Percentiles rank a stretch among this genome's conserved stretches.
Conservation (phyloP, 140 eudicot genomes). For the Anethum foeniculum region DNA sequence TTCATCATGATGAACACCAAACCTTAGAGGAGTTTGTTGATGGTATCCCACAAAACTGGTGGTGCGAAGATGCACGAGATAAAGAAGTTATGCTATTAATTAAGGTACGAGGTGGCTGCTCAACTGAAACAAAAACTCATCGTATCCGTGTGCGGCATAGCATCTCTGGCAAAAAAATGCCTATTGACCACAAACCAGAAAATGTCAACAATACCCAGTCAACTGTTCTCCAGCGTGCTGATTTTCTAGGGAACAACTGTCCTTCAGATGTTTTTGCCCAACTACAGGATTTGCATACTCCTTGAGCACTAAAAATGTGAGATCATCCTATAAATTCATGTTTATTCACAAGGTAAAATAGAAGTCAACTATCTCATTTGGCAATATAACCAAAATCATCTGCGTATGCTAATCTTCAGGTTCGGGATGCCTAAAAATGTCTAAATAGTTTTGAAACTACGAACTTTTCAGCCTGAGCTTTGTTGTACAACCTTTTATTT, state of each 20-base stretch:
- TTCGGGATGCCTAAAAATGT: not conserved
- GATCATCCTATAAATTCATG: not conserved
- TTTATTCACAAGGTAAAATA: not conserved
- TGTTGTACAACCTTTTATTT: not conserved
- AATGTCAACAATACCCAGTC: slow-evolving; percentile 26
- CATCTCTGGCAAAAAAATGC: slow-evolving; percentile 38
- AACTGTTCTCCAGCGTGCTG: slow-evolving; percentile 62
- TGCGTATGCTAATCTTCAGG: not conserved
- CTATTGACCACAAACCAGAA: slow-evolving; percentile 33
- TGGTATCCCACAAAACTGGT: slow-evolving; percentile 66
- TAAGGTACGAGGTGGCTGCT: slow-evolving; percentile 58
- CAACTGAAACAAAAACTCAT: slow-evolving; percentile 45
- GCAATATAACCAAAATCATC: not conserved
- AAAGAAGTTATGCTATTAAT: slow-evolving; percentile 67
- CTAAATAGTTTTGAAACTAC: not conserved
- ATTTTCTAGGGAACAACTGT: slow-evolving; percentile 42
- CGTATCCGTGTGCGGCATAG: slow-evolving; percentile 80
- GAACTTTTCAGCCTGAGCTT: not conserved
- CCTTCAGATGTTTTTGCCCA: slow-evolving; percentile 66
- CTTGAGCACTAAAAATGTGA: slow-evolving; percentile 22
- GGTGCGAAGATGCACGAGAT: slow-evolving; percentile 98
- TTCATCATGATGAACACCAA: slow-evolving; percentile 67
- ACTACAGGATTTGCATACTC: slow-evolving; percentile 43
- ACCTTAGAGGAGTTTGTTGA: slow-evolving; percentile 71
- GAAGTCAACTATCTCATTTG: not conserved